These are phyloP conservation scores for Podospora australis DNA, from an alignment of 495 filamentous ascomycete species.

Conservation along the genomic window DNA sequence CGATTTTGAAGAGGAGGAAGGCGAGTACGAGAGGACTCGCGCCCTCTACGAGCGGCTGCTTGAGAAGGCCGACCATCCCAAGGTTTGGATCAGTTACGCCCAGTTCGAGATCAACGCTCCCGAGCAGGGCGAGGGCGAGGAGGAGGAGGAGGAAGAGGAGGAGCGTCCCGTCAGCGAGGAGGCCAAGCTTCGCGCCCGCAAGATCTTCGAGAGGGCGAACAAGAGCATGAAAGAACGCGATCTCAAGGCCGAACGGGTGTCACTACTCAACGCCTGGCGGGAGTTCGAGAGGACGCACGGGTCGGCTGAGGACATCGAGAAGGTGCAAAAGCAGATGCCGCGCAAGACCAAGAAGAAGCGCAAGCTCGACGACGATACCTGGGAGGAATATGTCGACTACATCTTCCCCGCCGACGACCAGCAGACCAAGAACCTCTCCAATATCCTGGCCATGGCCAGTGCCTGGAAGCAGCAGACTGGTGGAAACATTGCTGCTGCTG, in stretches of 20 bases:
- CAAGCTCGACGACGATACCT: slow-evolving; percentile 88
- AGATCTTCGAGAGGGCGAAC: slow-evolving; percentile 80
- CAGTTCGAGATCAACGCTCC: slow-evolving; percentile 91
- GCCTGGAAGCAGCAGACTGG: slow-evolving; percentile 78
- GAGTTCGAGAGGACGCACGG: slow-evolving; percentile 85
- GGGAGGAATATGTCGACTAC: slow-evolving; percentile 97
- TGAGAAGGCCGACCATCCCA: slow-evolving; percentile 91
- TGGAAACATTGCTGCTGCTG: slow-evolving; percentile 24
- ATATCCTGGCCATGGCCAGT: slow-evolving; percentile 75
- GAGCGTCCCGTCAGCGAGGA: slow-evolving; percentile 71
- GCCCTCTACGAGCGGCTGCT: slow-evolving; percentile 87
- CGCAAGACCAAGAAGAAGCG: slow-evolving; percentile 88
- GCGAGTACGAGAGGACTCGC: slow-evolving; percentile 76
- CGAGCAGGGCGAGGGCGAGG: slow-evolving; percentile 49
- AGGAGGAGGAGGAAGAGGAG: slow-evolving; percentile 43
- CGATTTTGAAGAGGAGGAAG: slow-evolving; percentile 93
- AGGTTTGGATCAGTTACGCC: slow-evolving; percentile 97
- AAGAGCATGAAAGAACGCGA: slow-evolving; percentile 86
- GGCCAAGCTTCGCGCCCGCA: slow-evolving; percentile 73
- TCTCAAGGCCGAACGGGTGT: slow-evolving; percentile 87
- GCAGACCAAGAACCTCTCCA: slow-evolving; percentile 75
- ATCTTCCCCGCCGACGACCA: slow-evolving; percentile 95
- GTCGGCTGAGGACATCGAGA: slow-evolving; percentile 66
- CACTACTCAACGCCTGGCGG: slow-evolving; percentile 85
- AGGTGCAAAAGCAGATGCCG: slow-evolving; percentile 89